phyloP scores from a whole-genome alignment of 148 eudicot species.

The Vaccinium myrtillus region DNA sequence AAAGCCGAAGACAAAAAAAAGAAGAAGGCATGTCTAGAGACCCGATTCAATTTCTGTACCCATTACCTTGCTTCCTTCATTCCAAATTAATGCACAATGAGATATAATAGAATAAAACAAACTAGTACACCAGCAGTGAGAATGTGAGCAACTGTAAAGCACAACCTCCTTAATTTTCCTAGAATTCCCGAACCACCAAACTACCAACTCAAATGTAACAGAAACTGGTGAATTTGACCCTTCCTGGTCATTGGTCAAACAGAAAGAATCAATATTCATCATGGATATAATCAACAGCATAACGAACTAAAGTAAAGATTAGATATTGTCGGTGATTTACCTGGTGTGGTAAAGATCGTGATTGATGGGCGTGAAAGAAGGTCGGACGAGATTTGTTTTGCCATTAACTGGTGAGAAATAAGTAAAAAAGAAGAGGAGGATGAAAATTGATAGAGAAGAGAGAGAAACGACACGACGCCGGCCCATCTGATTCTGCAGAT shows the following conservation, averaged over 20 bases:
- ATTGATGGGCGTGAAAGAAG: conserved; percentile 65
- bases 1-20: not conserved
- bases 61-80: not conserved
- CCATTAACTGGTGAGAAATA: conserved; percentile 32
- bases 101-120: not conserved
- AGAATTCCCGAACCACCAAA: conserved; percentile 1
- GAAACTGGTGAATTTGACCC: not conserved
- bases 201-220: not conserved
- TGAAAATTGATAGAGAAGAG: conserved; percentile 28
- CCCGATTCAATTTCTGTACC: not conserved
- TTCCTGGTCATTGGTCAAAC: too few species aligned
- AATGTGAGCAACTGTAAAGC: not conserved
- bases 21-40: not conserved
- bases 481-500: conserved; percentile 27
- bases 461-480: conserved; percentile 20
- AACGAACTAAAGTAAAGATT: not conserved
- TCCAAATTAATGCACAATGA: not conserved
- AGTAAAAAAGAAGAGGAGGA: conserved; percentile 22
- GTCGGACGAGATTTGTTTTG: conserved; percentile 24
- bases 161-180: not conserved
- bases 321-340: conserved; percentile 26
- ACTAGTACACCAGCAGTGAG: not conserved
- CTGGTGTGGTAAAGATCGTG: conserved; percentile 89
- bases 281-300: not conserved
- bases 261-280: not conserved